Evolutionary conservation across 2,329 filamentous ascomycete species (phyloP), one percentile per base, ranked within the genome.

Genomic region (Microcera coccophila): DNA sequence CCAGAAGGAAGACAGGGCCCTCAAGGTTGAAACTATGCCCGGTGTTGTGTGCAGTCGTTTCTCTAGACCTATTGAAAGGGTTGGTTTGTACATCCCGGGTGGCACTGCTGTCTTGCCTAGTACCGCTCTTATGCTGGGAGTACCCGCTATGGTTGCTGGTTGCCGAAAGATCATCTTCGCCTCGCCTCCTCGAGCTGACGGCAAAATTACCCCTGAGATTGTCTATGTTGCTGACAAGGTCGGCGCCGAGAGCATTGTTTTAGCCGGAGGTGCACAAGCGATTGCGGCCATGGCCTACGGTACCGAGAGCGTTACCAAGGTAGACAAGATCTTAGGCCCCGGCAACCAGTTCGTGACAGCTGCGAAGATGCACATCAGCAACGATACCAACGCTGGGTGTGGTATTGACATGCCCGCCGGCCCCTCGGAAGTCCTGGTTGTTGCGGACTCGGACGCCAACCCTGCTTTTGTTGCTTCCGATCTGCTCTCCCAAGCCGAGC

Each of bases 331-430:
- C 56, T 81, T 97, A 11, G 93, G 93, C 1, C 93, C 93, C 3
- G 93, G 93, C 26, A 98, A 98, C 69, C 93, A 97, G 67, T 98
- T 97, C 62, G 93, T 98, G 31, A 98, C 93, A 0, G 93, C 93
- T 1, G 93, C 88, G 39, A 98, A 98, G 79, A 98, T 98, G 93
- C 78, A 90, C 57, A 93, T 98, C 33, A 88, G 85, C 67, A 98
- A 98, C 66, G 93, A 98, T 64, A 97, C 93, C 34, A 94, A 90
- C 47, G 93, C 93, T 11, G 87, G 88, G 17, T 90, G 96, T 31
- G 85, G 89, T 66, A 98, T 98, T 59, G 93, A 98, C 63, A 98
- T 98, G 93, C 93, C 93, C 10, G 93, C 93, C 26, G 93, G 93
- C 0, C 93, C 93, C 0, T 95, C 90, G 26, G 93, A 98, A 65